Percentiles rank a stretch among this genome's conserved stretches.
These are phyloP conservation scores for Colletotrichum cereale DNA, from an alignment of 2,329 filamentous ascomycete species.

Conservation along the genomic window DNA sequence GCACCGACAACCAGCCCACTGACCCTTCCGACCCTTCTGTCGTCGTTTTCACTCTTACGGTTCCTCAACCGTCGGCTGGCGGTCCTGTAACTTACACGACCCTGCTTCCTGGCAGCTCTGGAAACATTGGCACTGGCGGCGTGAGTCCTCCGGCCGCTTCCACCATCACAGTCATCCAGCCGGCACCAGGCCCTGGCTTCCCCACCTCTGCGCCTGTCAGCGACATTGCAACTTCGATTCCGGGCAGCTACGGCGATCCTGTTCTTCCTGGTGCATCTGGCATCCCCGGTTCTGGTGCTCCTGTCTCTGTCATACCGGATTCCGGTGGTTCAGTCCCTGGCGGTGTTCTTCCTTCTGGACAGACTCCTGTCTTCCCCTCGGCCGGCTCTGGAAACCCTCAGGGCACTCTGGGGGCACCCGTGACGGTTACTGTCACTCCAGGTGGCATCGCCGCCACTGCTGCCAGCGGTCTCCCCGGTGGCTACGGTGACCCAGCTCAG, in stretches of 20 bases:
- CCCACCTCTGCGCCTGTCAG: not conserved
- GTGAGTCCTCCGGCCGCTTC: slow-evolving; percentile 9
- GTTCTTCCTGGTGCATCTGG: slow-evolving; percentile 9
- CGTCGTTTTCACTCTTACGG: slow-evolving; percentile 44
- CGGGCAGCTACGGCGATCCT: slow-evolving; percentile 27
- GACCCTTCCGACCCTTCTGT: slow-evolving; percentile 40
- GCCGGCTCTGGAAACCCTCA: not conserved
- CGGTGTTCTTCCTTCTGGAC: not conserved
- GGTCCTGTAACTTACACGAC: slow-evolving; percentile 5
- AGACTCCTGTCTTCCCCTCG: not conserved
- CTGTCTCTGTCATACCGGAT: not conserved
- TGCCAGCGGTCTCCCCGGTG: slow-evolving; percentile 11
- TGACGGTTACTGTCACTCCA: slow-evolving; percentile 4
- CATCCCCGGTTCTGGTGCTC: not conserved
- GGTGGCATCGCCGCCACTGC: not conserved
- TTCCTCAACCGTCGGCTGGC: slow-evolving; percentile 7
- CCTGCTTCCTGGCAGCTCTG: not conserved
- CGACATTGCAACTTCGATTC: not conserved
- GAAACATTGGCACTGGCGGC: not conserved
- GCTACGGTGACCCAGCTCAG: slow-evolving; percentile 21
- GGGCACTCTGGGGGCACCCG: not conserved
- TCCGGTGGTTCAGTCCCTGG: not conserved
- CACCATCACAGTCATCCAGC: slow-evolving; percentile 17
- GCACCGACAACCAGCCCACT: slow-evolving; percentile 46
- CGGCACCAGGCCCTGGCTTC: not conserved